Evolutionary conservation across 331 rosid species (phyloP), one percentile per base, ranked within the genome.

Genomic region (Spiraea crenata): DNA sequence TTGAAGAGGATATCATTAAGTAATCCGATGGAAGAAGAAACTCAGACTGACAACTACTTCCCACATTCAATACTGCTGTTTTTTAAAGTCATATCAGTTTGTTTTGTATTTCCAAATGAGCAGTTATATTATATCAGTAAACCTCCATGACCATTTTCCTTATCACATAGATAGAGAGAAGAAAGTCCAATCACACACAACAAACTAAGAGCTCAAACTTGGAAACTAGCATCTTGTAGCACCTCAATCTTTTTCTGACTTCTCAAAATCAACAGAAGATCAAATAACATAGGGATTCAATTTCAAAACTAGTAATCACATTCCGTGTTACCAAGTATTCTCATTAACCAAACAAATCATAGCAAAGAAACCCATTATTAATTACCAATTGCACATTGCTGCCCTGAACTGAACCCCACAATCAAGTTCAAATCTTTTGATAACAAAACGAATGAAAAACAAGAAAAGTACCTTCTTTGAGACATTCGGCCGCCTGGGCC

Each of bases 401-500:
- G 6, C 25, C 9, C 16, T 56, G 10, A 66, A 45, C 16, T 56
- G 10, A 66, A 45, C 64, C 41, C 74, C 70, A 2, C 8, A 70
- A 64, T 55, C 31, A 59, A n/a, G 1, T 57, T 0, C n/a, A 73
- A 38, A 63, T 71, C 57, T 41, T 20, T 56, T 25, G 68, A 77
- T 25, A 71, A 13, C 19, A 55, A 31, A 50, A 59, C 35, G 16
- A 4, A 25, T 0, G 6, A 6, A 8, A 41, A 44, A 42, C 41
- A 17, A 70, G 19, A 12, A 12, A 60, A 70, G 40, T 57, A 87
- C 99, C 97, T 91, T 77, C 97, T 77, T 9, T 84, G 95, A 4
- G 97, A 93, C 97, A 93, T 89, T 61, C 97, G 90, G 63, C 99
- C 96, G 67, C 99, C 96, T 8, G 97, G 95, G 75, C 97, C 99